These are phyloP conservation scores for Saturnispora ahearnii DNA, from an alignment of 805 yeast species.

Conservation along the genomic window DNA sequence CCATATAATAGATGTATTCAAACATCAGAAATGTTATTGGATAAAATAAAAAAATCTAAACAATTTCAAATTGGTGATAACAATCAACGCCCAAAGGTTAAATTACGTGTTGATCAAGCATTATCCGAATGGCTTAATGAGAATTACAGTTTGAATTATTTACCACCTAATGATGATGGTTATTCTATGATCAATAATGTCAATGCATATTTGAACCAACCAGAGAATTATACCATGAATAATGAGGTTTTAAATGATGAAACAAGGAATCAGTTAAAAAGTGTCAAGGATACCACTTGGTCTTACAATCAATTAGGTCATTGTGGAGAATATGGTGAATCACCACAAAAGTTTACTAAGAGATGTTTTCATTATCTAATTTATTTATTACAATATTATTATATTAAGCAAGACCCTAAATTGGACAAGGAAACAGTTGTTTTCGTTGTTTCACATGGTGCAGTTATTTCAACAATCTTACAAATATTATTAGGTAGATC, in stretches of 20 bases:
- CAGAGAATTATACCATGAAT: conserved; percentile 10
- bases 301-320: conserved; percentile 31
- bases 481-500: conserved; percentile 32
- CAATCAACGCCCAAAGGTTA: conserved; percentile 8
- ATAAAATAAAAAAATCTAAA: conserved; percentile 12
- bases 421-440: conserved; percentile 28
- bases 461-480: conserved; percentile 32
- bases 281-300: conserved; percentile 25
- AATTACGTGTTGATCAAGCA: conserved; percentile 33
- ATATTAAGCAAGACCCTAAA: conserved; percentile 17
- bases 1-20: conserved; percentile 39
- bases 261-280: conserved; percentile 15
- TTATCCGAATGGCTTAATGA: conserved; percentile 37
- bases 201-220: conserved; percentile 28
- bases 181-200: conserved; percentile 32
- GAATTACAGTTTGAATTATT: conserved; percentile 30
- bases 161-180: conserved; percentile 40
- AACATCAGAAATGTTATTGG: conserved; percentile 28
- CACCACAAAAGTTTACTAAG: conserved; percentile 28
- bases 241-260: conserved; percentile 13
- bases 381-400: conserved; percentile 27
- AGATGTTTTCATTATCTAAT: conserved; percentile 30
- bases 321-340: conserved; percentile 37
- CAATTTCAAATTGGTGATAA: conserved; percentile 1
- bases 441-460: conserved; percentile 35